These are phyloP conservation scores for Buxus sempervirens DNA, from an alignment of 164 flowering plant species.

Conservation along the genomic window DNA sequence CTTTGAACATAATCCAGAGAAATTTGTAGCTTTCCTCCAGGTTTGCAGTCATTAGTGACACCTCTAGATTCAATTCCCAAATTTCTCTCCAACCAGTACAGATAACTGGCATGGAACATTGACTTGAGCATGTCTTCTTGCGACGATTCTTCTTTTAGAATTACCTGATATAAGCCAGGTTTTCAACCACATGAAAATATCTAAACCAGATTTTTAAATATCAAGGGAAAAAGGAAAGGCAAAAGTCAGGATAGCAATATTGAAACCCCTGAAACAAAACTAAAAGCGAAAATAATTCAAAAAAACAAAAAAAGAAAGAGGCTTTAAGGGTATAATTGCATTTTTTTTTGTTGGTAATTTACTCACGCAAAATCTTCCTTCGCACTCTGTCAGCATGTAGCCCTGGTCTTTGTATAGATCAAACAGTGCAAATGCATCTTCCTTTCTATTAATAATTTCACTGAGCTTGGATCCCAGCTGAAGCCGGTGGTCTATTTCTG, in stretches of 20 bases:
- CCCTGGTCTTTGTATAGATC: slow-evolving; percentile 63
- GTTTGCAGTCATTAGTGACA: slow-evolving; percentile 53
- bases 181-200: slow-evolving; percentile 1
- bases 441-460: slow-evolving; percentile 51
- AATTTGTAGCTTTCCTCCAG: slow-evolving; percentile 73
- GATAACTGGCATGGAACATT: slow-evolving; percentile 78
- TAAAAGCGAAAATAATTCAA: background rate
- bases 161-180: slow-evolving; percentile 49
- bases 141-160: slow-evolving; percentile 67
- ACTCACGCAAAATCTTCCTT: slow-evolving; percentile 76
- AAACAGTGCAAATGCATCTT: slow-evolving; percentile 67
- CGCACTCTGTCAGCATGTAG: slow-evolving; percentile 71
- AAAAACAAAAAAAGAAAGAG: too few species aligned
- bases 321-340: background rate
- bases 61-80: slow-evolving; percentile 61
- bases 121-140: slow-evolving; percentile 88
- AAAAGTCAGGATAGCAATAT: background rate
- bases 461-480: slow-evolving; percentile 81
- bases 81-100: slow-evolving; percentile 92
- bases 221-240: too few species aligned
- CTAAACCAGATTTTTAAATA: too few species aligned
- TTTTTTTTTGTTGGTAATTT: background rate
- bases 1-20: slow-evolving; percentile 79
- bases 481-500: slow-evolving; percentile 62
- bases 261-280: background rate